phyloP scores from a whole-genome alignment of 2,329 filamentous ascomycete genomes.

The Paraconiothyrium sp. region DNA sequence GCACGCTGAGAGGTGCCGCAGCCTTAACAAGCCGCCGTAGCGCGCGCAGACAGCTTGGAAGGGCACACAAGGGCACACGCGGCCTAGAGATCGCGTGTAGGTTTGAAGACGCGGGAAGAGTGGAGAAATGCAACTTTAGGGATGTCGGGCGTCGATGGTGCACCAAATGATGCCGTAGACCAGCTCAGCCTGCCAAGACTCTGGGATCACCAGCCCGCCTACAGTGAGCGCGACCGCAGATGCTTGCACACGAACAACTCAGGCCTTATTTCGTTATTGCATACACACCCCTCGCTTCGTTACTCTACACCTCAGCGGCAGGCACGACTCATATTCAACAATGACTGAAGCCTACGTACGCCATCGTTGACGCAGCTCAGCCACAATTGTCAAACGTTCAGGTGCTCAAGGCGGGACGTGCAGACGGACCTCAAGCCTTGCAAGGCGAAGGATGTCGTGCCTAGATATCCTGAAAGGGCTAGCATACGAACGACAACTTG shows the following conservation, averaged over 20 bases:
- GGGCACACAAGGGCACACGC: neutral
- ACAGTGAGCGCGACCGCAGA: neutral
- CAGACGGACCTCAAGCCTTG: conserved; percentile 2
- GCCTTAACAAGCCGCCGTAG: conserved; percentile 11
- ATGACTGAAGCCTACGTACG: neutral
- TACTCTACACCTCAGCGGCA: too few relatives aligned
- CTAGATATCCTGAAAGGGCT: neutral
- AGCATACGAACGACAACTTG: neutral
- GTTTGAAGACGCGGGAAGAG: neutral
- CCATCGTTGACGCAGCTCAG: conserved; percentile 9
- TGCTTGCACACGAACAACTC: neutral
- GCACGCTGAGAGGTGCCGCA: conserved; percentile 11
- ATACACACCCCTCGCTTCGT: neutral
- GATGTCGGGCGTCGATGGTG: neutral
- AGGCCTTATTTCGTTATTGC: neutral
- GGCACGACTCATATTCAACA: neutral
- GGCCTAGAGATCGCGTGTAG: conserved; percentile 2
- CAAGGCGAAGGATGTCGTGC: neutral
- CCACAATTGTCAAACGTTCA: neutral
- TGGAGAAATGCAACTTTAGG: conserved; percentile 1
- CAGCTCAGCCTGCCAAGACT: conserved; percentile 5
- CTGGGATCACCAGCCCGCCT: neutral
- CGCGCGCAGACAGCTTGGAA: conserved; percentile 4
- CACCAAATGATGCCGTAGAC: neutral
- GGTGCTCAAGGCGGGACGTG: conserved; percentile 14